These are phyloP conservation scores for Manihot esculenta DNA, from an alignment of 441 rosid species.

Conservation along the genomic window DNA sequence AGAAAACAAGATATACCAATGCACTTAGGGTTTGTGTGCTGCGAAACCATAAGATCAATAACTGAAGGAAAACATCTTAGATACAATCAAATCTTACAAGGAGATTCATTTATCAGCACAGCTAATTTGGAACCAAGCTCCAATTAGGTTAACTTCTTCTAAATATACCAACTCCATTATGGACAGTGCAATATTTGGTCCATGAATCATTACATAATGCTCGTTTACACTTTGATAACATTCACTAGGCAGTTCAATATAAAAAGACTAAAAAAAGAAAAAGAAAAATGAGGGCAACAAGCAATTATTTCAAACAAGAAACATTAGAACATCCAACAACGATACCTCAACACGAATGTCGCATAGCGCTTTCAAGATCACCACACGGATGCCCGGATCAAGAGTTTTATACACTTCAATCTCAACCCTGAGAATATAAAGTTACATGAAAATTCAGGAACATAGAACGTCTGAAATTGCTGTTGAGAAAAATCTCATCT, in stretches of 20 bases:
- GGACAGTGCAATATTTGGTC: constrained; percentile 2
- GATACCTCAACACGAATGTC: constrained; percentile 99
- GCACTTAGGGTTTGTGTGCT: neutral
- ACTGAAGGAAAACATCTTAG: neutral
- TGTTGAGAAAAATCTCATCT: too few species aligned
- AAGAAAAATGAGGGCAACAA: neutral
- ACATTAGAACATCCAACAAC: neutral
- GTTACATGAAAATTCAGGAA: constrained; percentile 31
- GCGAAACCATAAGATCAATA: constrained; percentile 2
- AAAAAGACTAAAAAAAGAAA: neutral
- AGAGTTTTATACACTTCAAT: constrained; percentile 72
- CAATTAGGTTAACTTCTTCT: neutral
- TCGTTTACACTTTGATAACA: neutral
- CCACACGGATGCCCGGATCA: constrained; percentile 93
- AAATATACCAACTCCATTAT: neutral
- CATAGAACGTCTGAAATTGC: neutral
- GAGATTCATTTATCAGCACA: constrained; percentile 10
- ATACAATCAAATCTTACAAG: neutral
- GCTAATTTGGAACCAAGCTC: neutral
- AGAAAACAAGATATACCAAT: constrained; percentile 5
- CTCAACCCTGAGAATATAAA: constrained; percentile 59
- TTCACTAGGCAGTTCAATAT: neutral
- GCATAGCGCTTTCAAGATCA: constrained; percentile 92
- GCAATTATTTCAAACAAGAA: too few species aligned
- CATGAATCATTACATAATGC: neutral